Evolutionary conservation across 176 grass and related monocot genomes (phyloP), one percentile per base, ranked within the genome.

Genomic region (Bothriochloa decipiens): DNA sequence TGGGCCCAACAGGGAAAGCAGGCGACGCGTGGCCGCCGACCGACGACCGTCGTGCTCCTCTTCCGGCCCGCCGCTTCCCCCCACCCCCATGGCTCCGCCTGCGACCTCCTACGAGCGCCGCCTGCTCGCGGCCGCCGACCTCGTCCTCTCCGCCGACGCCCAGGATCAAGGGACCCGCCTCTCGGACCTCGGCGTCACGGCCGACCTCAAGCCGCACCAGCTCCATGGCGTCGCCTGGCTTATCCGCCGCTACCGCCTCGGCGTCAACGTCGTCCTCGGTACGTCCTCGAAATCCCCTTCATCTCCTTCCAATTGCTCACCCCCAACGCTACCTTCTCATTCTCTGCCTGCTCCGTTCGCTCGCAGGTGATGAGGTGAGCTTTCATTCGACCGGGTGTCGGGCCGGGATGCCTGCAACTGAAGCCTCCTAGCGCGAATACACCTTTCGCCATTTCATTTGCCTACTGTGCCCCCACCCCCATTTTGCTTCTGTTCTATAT

Each of bases 201-300:
- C 89, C 26, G 80, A 90, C 60, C 89, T 98, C 79, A 98, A 90
- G 69, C 91, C 87, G 25, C 89, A 98, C 87, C 95, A 98, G 91
- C 66, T 95, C 35, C 77, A 98, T 58, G 92, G 92, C 75, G 75
- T 93, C 25, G 84, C 85, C 42, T 98, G 95, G 92, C 91, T 98
- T 40, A 84, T 98, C 87, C 83, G 85, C 52, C 89, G 96, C 42
- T 90, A 91, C 81, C 83, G 90, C 16, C 93, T 92, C 80, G 96
- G 92, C 83, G 93, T 93, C 84, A 95, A 95, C 86, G 93, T 95
- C 63, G 46, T 98, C 17, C 93, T 95, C 71, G 93, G 93, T 92
- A 79, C 22, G 65, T 36, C 3, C 45, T 66, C 46, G 29, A 2
- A 39, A 20, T 6, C 18, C 27, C n/a, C 65, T 22, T 61, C 72